Evolutionary conservation across 2,329 filamentous ascomycete genomes (phyloP).

Genomic region (Paecilomyces variotii): DNA sequence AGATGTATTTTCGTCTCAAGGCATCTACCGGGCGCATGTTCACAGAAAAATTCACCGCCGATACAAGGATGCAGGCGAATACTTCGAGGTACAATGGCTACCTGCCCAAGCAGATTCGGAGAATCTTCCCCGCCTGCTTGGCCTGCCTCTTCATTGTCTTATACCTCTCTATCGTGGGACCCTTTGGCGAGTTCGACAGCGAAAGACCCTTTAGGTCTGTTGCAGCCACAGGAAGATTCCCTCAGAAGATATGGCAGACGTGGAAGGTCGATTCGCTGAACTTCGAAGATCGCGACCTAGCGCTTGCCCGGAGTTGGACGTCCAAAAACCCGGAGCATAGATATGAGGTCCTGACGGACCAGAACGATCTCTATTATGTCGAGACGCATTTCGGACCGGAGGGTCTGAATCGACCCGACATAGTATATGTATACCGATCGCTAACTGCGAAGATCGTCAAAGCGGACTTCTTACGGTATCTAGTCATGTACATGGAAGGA

Average conservation of each 20-base stretch:
- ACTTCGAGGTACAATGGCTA: not conserved
- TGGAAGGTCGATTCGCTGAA: constrained; percentile 63
- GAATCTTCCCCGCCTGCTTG: constrained; percentile 42
- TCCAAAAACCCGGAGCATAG: constrained; percentile 58
- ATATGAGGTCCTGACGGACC: constrained; percentile 63
- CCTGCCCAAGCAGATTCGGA: constrained; percentile 38
- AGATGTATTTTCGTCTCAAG: not conserved
- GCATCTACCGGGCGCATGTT: not conserved
- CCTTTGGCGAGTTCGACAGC: constrained; percentile 17
- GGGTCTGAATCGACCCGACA: constrained; percentile 60
- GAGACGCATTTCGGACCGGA: constrained; percentile 58
- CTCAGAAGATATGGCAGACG: constrained; percentile 66
- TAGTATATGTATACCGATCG: constrained; percentile 53
- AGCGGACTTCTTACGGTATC: constrained; percentile 58
- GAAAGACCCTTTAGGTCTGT: constrained; percentile 7
- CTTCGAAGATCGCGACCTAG: constrained; percentile 57
- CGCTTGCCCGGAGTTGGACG: constrained; percentile 56
- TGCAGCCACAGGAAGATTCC: constrained; percentile 39
- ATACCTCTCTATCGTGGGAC: constrained; percentile 40
- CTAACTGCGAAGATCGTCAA: constrained; percentile 56
- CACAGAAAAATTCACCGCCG: not conserved
- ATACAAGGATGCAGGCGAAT: constrained; percentile 1
- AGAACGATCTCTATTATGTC: constrained; percentile 59
- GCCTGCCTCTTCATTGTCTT: constrained; percentile 38
- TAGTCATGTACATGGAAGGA: constrained; percentile 60